Base-by-base conservation (phyloP, 2,329 filamentous ascomycete species). In the Calonectria leucothoes region DNA sequence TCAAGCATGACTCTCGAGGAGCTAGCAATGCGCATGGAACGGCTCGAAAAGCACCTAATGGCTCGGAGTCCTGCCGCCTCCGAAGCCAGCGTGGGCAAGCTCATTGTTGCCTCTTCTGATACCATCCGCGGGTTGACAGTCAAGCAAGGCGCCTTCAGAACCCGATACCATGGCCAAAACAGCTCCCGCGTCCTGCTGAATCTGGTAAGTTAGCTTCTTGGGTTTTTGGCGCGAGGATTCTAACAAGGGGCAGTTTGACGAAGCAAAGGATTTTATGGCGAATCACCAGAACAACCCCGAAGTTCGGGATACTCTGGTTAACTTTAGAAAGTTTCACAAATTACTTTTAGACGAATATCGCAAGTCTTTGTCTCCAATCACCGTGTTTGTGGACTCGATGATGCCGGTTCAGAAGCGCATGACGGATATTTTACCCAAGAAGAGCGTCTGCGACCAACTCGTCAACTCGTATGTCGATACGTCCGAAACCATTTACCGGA, bases 321-420 rank as follows among this genome's bases (percentile, higher is more conserved):
- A 84, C 59, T 85, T 90, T 55, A 84, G 87, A 68, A 85, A 85
- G 55, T 85, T 90, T 45, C 86, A 90, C 77, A 86, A 83, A 73
- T 81, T 84, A 17, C 81, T 91, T 11, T 87, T 88, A 74, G 85
- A 87, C 63, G 86, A 89, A 35, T 86, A 88, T 76, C 83, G 83
- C 67, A 86, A 87, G 75, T 85, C 85, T 0, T 81, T 89, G 49
- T 82, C 86, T 6, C 89, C 89, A 0, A 90, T 91, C 55, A 85
- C 88, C 4, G 89, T 91, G 37, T 91, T 88, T 76, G 89, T 90
- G 33, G 88, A 91, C 76, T 91, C 89, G n/a, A 88, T 90, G 83
- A 88, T 89, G 79, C 89, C 89, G 0, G 85, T 91, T 3, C 87
- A 87, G 70, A 90, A 90, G 79, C 88, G 89, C 59, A 91, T 91